Evolutionary conservation across 2,329 filamentous ascomycete genomes (phyloP).

Genomic region (Corinectria fuckeliana): DNA sequence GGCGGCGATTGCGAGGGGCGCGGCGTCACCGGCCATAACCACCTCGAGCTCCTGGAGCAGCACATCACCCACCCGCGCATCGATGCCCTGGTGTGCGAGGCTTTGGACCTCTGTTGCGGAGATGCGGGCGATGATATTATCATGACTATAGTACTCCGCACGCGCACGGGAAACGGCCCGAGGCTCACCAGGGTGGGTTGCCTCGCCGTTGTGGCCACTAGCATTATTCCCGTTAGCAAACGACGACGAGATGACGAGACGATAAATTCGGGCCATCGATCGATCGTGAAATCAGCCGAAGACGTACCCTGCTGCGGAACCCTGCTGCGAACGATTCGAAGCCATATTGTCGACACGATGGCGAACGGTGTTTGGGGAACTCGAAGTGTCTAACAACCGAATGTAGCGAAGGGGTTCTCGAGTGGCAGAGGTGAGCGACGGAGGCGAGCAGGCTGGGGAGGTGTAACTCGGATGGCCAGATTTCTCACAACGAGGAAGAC

Average conservation of each 20-base stretch:
- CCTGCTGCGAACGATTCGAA: constrained; percentile 8
- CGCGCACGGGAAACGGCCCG: not conserved
- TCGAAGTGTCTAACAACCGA: not conserved
- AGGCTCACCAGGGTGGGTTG: not conserved
- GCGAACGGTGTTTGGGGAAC: not conserved
- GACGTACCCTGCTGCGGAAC: constrained; percentile 8
- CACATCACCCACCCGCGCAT: not conserved
- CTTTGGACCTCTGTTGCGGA: not conserved
- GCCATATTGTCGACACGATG: constrained; percentile 3
- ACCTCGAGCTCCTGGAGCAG: not conserved
- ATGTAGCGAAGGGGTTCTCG: not conserved
- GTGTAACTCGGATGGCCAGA: not conserved
- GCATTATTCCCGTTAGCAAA: not conserved
- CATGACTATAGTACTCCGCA: not conserved
- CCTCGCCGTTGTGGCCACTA: not conserved
- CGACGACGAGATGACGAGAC: not conserved
- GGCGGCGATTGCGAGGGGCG: not conserved
- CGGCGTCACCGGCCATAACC: not conserved
- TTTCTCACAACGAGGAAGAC: not conserved
- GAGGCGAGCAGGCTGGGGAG: not conserved
- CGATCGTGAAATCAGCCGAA: not conserved
- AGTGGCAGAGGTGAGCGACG: not conserved
- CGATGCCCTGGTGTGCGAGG: not conserved
- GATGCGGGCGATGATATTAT: constrained; percentile 12
- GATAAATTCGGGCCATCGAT: not conserved